Base-by-base conservation (phyloP, 2,329 filamentous ascomycete species). In the Microascus cirrosus region DNA sequence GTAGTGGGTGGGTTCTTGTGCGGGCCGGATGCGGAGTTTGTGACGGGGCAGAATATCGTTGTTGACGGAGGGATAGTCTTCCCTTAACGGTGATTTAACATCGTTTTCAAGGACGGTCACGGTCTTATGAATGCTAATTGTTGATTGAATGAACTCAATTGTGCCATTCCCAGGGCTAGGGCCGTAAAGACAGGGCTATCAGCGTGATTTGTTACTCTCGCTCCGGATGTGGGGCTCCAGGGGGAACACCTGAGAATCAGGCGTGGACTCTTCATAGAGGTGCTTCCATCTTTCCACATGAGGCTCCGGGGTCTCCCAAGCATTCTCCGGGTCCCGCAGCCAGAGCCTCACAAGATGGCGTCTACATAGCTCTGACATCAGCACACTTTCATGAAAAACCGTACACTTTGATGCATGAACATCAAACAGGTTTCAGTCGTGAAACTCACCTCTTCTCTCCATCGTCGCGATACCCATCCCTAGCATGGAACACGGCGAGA, bases 221-320 rank as follows among this genome's bases (percentile, higher is more conserved):
- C 55, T 54, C 20, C 61, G 57, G 24, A 63, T 53, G 36, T 59
- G 60, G 3, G 80, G 78, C 63, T 85, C 78, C 2, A 83, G 68
- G 0, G 82, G 81, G 57, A 85, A 80, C 0, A 82, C 75, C 39
- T 79, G 72, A 12, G 72, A 75, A 60, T 82, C 79, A 0, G 75
- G 69, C 2, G 68, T 75, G 2, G 83, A 73, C 2, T 71, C 77
- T 1, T 73, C 70, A 62, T 82, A 86, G 0, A 85, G 68, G 3
- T 73, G 69, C 22, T 75, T 71, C 79, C 81, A 86, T 11, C 76
- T 69, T 3, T 66, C 67, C 69, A 61, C 73, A 67, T 80, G 65
- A 1, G 65, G 67, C 5, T 67, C 65, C 0, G 77, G 77, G 0
- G 74, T 77, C 60, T 74, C 65, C 78, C 78, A 81, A 0, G 75